Evolutionary conservation across 2,329 filamentous ascomycete genomes (phyloP), one percentile per base, ranked within the genome.

Genomic region (Fusarium xyrophilum): DNA sequence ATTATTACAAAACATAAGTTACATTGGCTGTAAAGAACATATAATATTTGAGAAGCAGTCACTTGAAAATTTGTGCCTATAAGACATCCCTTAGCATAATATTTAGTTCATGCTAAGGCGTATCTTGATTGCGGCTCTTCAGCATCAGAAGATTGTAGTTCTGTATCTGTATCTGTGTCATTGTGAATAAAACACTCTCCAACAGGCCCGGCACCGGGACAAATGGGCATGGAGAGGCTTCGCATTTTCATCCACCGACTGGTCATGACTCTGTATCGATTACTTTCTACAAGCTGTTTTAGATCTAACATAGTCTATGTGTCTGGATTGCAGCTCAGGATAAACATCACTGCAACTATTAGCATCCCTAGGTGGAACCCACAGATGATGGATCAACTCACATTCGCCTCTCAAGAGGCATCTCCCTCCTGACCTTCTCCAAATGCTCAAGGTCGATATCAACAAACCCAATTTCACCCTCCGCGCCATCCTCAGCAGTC

Each of bases 361-460:
- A 65, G 62, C 33, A 58, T 33, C 19, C 17, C 33, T 35, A 23
- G 17, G 25, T n/a, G 8, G 13, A 43, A n/a, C 5, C 12, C 38
- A 19, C 15, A 50, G 32, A 17, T 30, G 36, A 8, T 21, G 6
- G 13, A 10, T 40, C n/a, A 40, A 83, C 85, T 82, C 64, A 86
- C 85, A 77, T 83, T 68, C 86, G 78, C 68, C 85, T 76, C 46
- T 79, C 78, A 53, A 88, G 74, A 46, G 85, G 85, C 83, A 88
- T 85, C 76, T 81, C 80, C 57, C 76, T 77, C 73, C 86, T 79
- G 8, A 88, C 80, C 63, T 78, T 79, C 67, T 80, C 80, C 78
- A 84, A 76, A 60, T 82, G 72, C 5, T 71, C 81, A 32, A 84
- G 63, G 65, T 88, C 84, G 46, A 89, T 81, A 43, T 88, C 84